Conservation (phyloP, 345 rosid genomes). For the Murraya paniculata region DNA sequence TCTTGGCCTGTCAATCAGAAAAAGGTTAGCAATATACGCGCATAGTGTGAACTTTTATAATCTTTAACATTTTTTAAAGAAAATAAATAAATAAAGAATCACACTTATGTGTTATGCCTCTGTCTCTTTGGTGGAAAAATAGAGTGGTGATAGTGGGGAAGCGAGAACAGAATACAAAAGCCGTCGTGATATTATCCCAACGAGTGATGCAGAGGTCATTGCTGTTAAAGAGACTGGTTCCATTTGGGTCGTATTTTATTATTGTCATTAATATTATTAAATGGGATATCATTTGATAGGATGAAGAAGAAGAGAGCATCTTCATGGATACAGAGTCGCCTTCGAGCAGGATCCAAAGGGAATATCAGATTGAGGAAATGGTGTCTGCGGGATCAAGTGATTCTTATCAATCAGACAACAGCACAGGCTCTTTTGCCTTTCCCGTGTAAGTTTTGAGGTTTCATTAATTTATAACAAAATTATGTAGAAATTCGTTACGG, state of each 20-base stretch:
- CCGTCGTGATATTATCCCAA: background rate
- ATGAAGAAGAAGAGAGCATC: constrained; percentile 23
- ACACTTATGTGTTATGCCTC: background rate
- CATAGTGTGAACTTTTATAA: background rate
- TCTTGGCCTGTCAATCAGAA: constrained; percentile 25
- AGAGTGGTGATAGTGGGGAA: constrained; percentile 37
- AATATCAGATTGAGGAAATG: background rate
- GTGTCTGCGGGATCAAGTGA: constrained; percentile 44
- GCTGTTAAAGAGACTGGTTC: background rate
- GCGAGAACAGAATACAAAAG: constrained; percentile 8
- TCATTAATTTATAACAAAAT: background rate
- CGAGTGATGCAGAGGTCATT: constrained; percentile 8
- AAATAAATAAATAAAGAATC: background rate
- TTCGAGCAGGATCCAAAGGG: constrained; percentile 9
- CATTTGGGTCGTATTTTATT: background rate
- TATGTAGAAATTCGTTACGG: background rate
- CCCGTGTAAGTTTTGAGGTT: constrained; percentile 50
- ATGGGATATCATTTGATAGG: constrained; percentile 12
- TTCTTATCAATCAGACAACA: constrained; percentile 50
- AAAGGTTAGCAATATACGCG: constrained; percentile 29
- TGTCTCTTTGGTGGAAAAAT: background rate
- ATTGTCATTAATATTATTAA: no score
- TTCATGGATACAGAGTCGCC: constrained; percentile 15
- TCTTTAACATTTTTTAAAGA: background rate
- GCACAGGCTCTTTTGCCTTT: constrained; percentile 67